Conservation (phyloP, 2,329 filamentous ascomycete genomes). For the Karstenula rhodostoma region DNA sequence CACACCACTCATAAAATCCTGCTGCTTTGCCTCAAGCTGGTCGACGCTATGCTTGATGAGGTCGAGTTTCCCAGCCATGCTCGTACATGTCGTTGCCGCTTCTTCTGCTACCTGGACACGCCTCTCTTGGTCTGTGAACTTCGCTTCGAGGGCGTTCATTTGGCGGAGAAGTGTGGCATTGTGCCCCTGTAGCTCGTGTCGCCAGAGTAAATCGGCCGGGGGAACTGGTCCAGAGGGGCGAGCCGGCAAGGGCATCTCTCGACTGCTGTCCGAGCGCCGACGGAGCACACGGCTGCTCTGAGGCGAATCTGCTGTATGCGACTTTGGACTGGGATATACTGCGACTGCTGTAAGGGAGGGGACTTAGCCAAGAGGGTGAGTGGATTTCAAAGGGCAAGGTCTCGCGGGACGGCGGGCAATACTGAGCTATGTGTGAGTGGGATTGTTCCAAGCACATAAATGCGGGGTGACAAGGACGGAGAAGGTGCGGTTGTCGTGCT, state of each 20-base stretch:
- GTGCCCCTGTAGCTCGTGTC: conserved; percentile 24
- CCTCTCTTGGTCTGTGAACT: conserved; percentile 8
- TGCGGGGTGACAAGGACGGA: background rate
- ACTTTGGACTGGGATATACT: background rate
- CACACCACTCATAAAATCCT: conserved; percentile 2
- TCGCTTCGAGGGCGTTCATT: conserved; percentile 37
- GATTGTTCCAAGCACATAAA: background rate
- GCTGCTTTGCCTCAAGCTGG: conserved; percentile 4
- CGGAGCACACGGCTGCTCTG: background rate
- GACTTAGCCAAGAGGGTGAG: background rate
- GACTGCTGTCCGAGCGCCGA: background rate
- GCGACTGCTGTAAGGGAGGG: background rate
- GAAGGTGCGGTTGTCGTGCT: conserved; percentile 2
- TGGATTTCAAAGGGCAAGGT: background rate
- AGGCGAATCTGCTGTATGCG: background rate
- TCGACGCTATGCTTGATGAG: conserved; percentile 8
- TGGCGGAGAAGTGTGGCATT: conserved; percentile 39
- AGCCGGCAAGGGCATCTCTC: conserved; percentile 4
- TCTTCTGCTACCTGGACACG: conserved; percentile 7
- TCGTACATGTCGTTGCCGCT: background rate
- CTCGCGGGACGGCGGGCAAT: background rate
- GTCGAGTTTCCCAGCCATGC: background rate
- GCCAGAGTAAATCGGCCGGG: conserved; percentile 8
- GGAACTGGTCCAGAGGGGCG: conserved; percentile 2
- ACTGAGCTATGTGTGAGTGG: background rate